A percentile compares a stretch with the other conserved stretches of the same genome.
These are phyloP conservation scores for Berkeleyomyces basicola DNA, from an alignment of 2,329 filamentous ascomycete species.

Conservation along the genomic window DNA sequence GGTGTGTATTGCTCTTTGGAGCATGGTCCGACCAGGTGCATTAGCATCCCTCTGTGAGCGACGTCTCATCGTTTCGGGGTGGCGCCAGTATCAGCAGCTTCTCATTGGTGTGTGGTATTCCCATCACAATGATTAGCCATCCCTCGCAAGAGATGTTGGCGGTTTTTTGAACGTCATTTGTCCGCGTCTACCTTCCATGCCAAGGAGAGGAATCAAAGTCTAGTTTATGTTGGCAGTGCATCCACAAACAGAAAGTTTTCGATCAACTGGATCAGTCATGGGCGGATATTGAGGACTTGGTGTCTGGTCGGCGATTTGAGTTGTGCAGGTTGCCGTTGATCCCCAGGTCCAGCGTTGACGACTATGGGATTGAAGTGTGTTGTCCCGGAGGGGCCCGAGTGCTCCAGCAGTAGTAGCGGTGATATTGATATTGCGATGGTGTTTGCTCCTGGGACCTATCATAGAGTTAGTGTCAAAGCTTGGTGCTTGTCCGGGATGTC, in stretches of 20 bases:
- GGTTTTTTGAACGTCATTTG: constrained; percentile 94
- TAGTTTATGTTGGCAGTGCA: constrained; percentile 76
- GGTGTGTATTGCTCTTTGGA: constrained; percentile 26
- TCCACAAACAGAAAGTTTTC: constrained; percentile 54
- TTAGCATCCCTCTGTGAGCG: constrained; percentile 33
- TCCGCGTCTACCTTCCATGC: constrained; percentile 54
- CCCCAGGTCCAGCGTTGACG: background rate
- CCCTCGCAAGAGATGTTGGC: constrained; percentile 22
- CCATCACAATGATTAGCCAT: constrained; percentile 16
- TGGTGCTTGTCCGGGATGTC: constrained; percentile 59
- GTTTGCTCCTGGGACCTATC: constrained; percentile 56
- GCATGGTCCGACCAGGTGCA: constrained; percentile 40
- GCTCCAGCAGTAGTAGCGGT: constrained; percentile 5
- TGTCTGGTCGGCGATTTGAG: background rate
- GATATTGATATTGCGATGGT: constrained; percentile 12
- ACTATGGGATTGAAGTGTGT: constrained; percentile 10
- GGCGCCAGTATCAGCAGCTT: constrained; percentile 29
- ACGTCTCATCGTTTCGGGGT: constrained; percentile 25
- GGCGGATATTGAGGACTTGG: background rate
- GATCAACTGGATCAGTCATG: constrained; percentile 15
- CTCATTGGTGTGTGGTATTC: constrained; percentile 19
- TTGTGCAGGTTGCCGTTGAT: background rate
- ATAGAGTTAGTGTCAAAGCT: constrained; percentile 82
- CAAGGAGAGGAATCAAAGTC: constrained; percentile 82
- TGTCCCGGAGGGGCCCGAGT: constrained; percentile 14